Conservation (phyloP, 2,329 filamentous ascomycete genomes). For the Colletotrichum truncatum region DNA sequence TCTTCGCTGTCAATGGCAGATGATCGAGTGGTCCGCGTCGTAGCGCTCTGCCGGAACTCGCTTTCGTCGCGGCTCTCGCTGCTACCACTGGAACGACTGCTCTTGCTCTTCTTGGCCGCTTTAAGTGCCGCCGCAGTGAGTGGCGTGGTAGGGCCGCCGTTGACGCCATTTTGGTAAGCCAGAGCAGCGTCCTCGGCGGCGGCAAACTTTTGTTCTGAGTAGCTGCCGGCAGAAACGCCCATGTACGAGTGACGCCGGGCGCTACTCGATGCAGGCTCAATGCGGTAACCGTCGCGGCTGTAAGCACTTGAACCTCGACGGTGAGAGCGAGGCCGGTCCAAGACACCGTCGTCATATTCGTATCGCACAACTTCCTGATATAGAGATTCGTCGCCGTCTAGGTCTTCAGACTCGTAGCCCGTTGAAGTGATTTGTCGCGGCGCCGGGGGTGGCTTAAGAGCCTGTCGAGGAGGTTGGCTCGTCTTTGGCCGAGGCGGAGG, state of each 20-base stretch:
- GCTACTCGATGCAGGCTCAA: conserved; percentile 47
- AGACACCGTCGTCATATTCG: conserved; percentile 42
- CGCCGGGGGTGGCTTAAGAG: conserved; percentile 39
- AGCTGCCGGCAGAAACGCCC: conserved; percentile 44
- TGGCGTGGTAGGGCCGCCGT: conserved; percentile 52
- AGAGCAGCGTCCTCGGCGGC: conserved; percentile 54
- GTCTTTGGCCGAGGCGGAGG: conserved; percentile 43
- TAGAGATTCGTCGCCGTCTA: conserved; percentile 42
- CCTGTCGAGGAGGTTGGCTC: conserved; percentile 35
- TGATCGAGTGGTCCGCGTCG: conserved; percentile 68
- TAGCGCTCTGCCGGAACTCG: conserved; percentile 69
- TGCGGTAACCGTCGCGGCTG: conserved; percentile 48
- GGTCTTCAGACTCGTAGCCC: conserved; percentile 49
- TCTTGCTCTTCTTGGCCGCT: conserved; percentile 55
- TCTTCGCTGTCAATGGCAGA: conserved; percentile 58
- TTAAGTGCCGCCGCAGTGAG: conserved; percentile 67
- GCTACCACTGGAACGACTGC: conserved; percentile 66
- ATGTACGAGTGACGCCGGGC: conserved; percentile 53
- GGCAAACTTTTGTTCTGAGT: conserved; percentile 50
- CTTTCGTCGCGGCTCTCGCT: conserved; percentile 71
- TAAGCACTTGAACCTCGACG: conserved; percentile 46
- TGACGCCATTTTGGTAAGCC: conserved; percentile 63
- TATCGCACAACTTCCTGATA: conserved; percentile 50
- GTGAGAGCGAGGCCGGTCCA: conserved; percentile 42
- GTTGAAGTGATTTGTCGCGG: conserved; percentile 36